Evolutionary conservation across 2,329 filamentous ascomycete species (phyloP).

Genomic region (Trichoderma lentiforme): DNA sequence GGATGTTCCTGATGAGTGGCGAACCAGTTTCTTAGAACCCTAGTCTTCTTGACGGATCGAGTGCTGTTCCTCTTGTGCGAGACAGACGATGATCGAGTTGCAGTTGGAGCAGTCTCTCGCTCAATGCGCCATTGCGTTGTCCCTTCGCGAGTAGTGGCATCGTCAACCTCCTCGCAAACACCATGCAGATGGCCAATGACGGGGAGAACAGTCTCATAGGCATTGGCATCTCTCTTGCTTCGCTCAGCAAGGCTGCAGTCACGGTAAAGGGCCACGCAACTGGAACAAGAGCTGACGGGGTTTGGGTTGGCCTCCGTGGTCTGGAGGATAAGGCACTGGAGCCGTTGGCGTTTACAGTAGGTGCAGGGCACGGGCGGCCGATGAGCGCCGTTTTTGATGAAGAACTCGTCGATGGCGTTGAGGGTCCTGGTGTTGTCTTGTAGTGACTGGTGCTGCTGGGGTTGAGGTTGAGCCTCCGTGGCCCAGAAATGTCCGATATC

Average conservation of each 20-base stretch:
- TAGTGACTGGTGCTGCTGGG: not conserved
- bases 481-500: not conserved
- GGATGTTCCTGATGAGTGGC: conserved; percentile 43
- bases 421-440: not conserved
- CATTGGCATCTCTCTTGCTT: conserved; percentile 42
- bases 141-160: not conserved
- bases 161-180: conserved; percentile 38
- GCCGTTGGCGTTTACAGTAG: conserved; percentile 42
- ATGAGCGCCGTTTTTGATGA: conserved; percentile 40
- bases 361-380: conserved; percentile 42
- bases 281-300: conserved; percentile 46
- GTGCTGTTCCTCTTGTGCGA: conserved; percentile 35
- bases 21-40: conserved; percentile 46
- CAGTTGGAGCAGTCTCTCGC: not conserved
- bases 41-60: conserved; percentile 44
- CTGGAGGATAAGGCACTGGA: conserved; percentile 48
- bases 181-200: conserved; percentile 50
- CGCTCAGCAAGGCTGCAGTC: conserved; percentile 46
- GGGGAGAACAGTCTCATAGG: conserved; percentile 45
- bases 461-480: not conserved
- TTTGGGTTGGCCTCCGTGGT: conserved; percentile 48
- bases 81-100: conserved; percentile 17
- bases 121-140: not conserved
- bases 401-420: conserved; percentile 34
- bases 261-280: conserved; percentile 48